A percentile compares a stretch with the other conserved stretches of the same genome.
Evolutionary conservation across 768 basidiomycete genomes (phyloP).

Genomic region (Amanita exitialis): DNA sequence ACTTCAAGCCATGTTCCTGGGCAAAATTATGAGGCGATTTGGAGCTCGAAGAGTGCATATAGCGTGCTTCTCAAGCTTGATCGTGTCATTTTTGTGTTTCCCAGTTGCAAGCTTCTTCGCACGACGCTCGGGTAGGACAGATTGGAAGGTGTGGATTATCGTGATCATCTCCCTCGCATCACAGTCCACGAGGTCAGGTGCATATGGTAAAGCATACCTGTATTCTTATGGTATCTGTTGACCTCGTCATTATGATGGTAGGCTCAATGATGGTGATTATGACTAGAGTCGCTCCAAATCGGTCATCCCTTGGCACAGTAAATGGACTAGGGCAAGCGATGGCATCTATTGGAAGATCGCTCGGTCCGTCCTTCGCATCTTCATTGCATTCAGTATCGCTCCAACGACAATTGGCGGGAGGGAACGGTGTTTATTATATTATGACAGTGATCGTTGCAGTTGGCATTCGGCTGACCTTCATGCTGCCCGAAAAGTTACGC

Average conservation of each 20-base stretch:
- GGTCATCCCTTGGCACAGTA: background rate
- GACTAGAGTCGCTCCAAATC: background rate
- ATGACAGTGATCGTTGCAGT: background rate
- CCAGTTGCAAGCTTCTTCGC: conserved; percentile 9
- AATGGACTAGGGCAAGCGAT: conserved; percentile 1
- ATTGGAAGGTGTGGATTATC: background rate
- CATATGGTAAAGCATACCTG: background rate
- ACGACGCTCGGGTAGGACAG: background rate
- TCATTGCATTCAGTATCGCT: conserved; percentile 3
- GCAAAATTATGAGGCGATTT: conserved; percentile 30
- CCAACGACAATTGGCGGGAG: background rate
- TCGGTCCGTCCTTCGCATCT: conserved; percentile 1
- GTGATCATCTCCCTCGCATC: background rate
- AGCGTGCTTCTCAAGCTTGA: conserved; percentile 16
- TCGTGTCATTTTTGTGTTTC: conserved; percentile 11
- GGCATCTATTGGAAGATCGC: background rate
- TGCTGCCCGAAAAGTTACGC: background rate
- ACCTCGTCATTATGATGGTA: background rate
- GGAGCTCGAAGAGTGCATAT: conserved; percentile 34
- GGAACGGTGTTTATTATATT: conserved; percentile 4
- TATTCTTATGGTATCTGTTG: background rate
- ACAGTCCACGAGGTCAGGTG: background rate
- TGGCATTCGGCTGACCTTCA: background rate
- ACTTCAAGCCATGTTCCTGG: conserved; percentile 40
- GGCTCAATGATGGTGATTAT: background rate